Conservation (phyloP, 2,329 filamentous ascomycete species). For the Trichoderma asperellum region DNA sequence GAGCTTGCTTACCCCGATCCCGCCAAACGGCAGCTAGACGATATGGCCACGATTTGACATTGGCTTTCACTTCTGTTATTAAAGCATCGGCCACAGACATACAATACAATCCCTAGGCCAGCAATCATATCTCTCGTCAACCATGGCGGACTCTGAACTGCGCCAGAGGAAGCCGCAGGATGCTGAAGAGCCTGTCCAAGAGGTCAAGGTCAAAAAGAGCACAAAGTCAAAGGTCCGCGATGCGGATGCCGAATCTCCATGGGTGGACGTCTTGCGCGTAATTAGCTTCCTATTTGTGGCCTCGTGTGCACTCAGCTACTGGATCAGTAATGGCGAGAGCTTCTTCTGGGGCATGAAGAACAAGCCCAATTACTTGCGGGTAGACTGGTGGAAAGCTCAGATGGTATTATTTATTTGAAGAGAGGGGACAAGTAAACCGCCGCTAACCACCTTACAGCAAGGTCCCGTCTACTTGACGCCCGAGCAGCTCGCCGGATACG, state of each 20-base stretch:
- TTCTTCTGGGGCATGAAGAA: constrained; percentile 68
- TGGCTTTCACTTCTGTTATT: background rate
- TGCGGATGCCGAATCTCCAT: constrained; percentile 60
- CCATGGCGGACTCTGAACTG: constrained; percentile 47
- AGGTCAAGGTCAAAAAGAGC: constrained; percentile 31
- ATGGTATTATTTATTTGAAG: constrained; percentile 53
- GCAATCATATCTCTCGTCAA: constrained; percentile 1
- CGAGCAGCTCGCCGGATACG: constrained; percentile 71
- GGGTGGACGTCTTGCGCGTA: constrained; percentile 71
- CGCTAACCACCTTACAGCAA: constrained; percentile 41
- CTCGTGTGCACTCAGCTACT: constrained; percentile 73
- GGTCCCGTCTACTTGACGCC: constrained; percentile 74
- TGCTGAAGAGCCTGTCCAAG: constrained; percentile 35
- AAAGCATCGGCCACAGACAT: background rate
- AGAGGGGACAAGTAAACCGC: background rate
- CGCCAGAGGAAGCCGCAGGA: constrained; percentile 51
- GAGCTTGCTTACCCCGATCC: constrained; percentile 15
- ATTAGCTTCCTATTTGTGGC: constrained; percentile 68
- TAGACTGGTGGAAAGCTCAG: constrained; percentile 62
- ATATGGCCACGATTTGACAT: constrained; percentile 18
- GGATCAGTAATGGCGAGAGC: constrained; percentile 71
- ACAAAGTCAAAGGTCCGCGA: constrained; percentile 36
- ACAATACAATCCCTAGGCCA: background rate
- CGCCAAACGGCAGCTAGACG: background rate
- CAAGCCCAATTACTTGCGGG: constrained; percentile 63